Evolutionary conservation across 495 filamentous ascomycete species (phyloP), one percentile per base, ranked within the genome.

Genomic region (Aspergillus affinis): DNA sequence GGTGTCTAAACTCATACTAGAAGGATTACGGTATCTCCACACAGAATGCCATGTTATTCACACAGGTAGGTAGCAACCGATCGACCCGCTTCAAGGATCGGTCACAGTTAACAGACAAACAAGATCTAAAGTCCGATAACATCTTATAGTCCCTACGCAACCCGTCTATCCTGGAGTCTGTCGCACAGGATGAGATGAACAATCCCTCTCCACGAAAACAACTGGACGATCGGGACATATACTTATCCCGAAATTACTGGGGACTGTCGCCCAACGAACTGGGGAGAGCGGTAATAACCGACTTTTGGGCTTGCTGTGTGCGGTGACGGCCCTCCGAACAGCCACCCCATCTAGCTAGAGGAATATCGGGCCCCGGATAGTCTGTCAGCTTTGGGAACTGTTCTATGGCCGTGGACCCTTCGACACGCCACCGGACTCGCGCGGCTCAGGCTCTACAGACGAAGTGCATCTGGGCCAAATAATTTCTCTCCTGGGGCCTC

Each of bases 51-150:
- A 70, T 48, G 51, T 75, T 52, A 70, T 77, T 50, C 73, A 76
- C 53, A 72, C 74, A 59, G 75, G 74, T 76, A 49, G 48, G n/a
- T 63, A 50, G 45, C 47, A 12, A 18, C 53, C 12, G 47, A 57
- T 53, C 15, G 8, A 55, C 32, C 20, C 48, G 48, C 47, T 57
- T 49, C 48, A 20, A 23, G 49, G 30, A 65, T 73, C 41, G 27
- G 57, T 50, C n/a, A 59, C 52, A 54, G 48, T 59, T 62, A 50
- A 61, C 44, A 23, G 46, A 58, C 5, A 56, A 56, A 64, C 51
- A 58, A 78, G 75, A 78, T 65, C 63, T 78, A 9, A 78, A 77
- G 61, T 57, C 70, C 18, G 70, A 77, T 59, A 80, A 80, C 58
- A 72, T 80, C 48, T 58, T 80, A 52, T 47, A 75, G 17, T 64